These are phyloP conservation scores for Xanthoconium separans DNA, from an alignment of 1,284 basidiomycete species.

Conservation along the genomic window DNA sequence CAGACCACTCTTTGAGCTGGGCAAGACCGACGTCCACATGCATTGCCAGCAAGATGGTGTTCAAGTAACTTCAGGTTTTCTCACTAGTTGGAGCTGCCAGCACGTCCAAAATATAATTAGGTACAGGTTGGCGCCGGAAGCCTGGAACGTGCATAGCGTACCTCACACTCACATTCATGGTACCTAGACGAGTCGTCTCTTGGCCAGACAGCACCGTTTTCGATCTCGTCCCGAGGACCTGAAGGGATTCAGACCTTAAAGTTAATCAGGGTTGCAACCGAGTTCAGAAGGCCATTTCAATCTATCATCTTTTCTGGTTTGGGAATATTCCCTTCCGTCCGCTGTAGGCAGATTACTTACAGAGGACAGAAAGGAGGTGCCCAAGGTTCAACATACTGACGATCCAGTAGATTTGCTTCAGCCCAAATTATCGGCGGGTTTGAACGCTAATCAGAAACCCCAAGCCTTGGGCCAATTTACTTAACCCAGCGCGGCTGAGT, in stretches of 20 bases:
- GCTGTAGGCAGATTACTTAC: conserved; percentile 22
- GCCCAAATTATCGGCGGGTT: too few relatives aligned
- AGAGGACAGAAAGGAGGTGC: conserved; percentile 22
- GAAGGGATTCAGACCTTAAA: not conserved
- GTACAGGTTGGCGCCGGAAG: not conserved
- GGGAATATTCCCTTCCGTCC: conserved; percentile 21
- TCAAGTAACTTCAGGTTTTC: too few relatives aligned
- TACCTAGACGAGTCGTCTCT: not conserved
- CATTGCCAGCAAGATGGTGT: too few relatives aligned
- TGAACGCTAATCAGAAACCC: too few relatives aligned
- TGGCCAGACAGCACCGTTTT: not conserved
- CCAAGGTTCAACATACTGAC: conserved; percentile 1
- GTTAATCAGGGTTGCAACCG: too few relatives aligned
- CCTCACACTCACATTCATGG: not conserved
- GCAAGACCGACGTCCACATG: too few relatives aligned
- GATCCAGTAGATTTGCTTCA: not conserved
- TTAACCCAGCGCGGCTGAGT: too few relatives aligned
- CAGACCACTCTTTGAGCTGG: too few relatives aligned
- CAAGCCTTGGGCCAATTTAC: too few relatives aligned
- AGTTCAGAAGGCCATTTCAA: not conserved
- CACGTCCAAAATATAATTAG: not conserved
- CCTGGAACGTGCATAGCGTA: not conserved
- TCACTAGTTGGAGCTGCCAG: not conserved
- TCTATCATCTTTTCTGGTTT: not conserved
- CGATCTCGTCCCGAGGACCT: not conserved